Conservation (phyloP, 257 asterid genomes). For the Apocynum venetum region DNA sequence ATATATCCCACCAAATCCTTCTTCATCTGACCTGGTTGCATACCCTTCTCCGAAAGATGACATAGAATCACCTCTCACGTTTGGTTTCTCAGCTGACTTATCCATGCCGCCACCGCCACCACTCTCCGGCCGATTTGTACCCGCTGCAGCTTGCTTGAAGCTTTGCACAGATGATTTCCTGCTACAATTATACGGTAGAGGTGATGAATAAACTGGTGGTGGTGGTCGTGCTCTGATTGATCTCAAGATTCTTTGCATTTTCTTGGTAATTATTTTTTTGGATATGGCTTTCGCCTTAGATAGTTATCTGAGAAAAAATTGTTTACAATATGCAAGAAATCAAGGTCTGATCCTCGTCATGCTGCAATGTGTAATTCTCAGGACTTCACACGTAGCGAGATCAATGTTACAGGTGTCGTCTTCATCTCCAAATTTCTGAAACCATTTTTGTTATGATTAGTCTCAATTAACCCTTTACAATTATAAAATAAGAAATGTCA, state of each 20-base stretch:
- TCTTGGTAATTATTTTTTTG: not conserved
- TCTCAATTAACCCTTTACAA: too few species aligned
- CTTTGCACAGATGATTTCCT: slow-evolving; percentile 17
- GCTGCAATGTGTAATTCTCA: not conserved
- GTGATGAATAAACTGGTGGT: slow-evolving; percentile 3
- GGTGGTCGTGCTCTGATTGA: slow-evolving; percentile 15
- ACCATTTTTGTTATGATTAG: too few species aligned
- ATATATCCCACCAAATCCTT: slow-evolving; percentile 69
- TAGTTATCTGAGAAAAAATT: not conserved
- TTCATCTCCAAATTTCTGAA: not conserved
- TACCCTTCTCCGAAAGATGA: slow-evolving; percentile 64
- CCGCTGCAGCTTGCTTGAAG: slow-evolving; percentile 16
- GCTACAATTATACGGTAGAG: not conserved
- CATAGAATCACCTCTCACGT: slow-evolving; percentile 36
- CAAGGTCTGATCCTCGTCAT: not conserved
- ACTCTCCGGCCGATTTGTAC: not conserved
- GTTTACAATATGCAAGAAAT: not conserved
- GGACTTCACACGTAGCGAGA: slow-evolving; percentile 12
- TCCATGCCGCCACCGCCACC: not conserved
- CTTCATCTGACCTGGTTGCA: slow-evolving; percentile 63
- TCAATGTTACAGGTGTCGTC: not conserved
- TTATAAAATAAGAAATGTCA: too few species aligned
- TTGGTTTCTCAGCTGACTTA: not conserved
- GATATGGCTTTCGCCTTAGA: not conserved
- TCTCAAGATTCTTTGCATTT: slow-evolving; percentile 33